Conservation (phyloP, 2,329 filamentous ascomycete genomes). For the Colletotrichum incanum region DNA sequence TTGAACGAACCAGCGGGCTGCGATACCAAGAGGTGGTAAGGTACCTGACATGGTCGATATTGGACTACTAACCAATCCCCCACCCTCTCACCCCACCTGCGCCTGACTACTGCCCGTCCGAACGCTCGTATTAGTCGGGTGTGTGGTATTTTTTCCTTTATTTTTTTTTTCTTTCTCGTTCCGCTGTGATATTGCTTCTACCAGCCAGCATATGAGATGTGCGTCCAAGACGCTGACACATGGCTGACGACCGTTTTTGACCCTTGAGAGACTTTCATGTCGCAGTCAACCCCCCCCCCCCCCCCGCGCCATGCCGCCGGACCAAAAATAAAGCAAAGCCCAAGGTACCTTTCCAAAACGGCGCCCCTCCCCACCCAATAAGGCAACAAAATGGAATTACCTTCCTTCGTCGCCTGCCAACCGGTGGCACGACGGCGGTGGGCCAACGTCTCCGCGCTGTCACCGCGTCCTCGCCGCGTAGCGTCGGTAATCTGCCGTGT, state of each 20-base stretch:
- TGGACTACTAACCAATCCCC: background rate
- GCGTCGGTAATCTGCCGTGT: slow-evolving; percentile 6
- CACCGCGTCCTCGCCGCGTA: background rate
- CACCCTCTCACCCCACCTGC: background rate
- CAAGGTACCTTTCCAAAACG: background rate
- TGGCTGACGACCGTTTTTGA: background rate
- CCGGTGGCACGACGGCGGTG: background rate
- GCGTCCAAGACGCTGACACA: background rate
- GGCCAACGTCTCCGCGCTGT: background rate
- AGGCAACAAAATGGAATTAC: background rate
- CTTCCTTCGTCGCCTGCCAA: background rate
- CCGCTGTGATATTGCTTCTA: background rate
- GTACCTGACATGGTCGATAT: background rate
- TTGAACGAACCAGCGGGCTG: background rate
- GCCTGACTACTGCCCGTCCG: background rate
- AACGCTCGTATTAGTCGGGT: background rate
- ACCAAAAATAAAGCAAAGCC: background rate
- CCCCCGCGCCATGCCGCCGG: background rate
- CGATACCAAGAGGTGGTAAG: background rate
- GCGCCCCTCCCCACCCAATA: background rate
- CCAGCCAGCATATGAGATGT: background rate
- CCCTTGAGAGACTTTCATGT: background rate
- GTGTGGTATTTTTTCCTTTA: background rate
- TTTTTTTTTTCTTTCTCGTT: too few species aligned
- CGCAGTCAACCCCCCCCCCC: background rate